phyloP scores from a whole-genome alignment of 2,329 filamentous ascomycete genomes.

The Tolypocladium amazonense region DNA sequence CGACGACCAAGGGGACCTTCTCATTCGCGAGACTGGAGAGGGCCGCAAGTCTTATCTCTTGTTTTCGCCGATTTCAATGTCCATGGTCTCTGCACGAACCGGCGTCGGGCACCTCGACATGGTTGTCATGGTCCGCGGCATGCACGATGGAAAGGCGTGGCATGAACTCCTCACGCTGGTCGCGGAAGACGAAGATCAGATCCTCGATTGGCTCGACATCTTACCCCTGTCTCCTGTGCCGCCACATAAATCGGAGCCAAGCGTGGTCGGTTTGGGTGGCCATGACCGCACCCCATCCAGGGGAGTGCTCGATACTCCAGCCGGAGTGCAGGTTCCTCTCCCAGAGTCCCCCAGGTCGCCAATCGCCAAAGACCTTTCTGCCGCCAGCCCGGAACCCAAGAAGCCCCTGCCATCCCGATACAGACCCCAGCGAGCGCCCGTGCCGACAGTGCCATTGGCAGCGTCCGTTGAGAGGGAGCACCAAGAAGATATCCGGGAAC shows the following conservation, averaged over 20 bases:
- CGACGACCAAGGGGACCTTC: conserved; percentile 66
- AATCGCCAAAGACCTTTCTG: conserved; percentile 6
- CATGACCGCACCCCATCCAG: conserved; percentile 8
- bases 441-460: neutral
- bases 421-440: conserved; percentile 9
- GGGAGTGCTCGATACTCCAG: conserved; percentile 16
- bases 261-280: conserved; percentile 15
- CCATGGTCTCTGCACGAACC: conserved; percentile 66
- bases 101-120: conserved; percentile 63
- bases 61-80: conserved; percentile 74
- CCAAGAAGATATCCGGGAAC: conserved; percentile 5
- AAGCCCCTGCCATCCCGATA: conserved; percentile 14
- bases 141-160: conserved; percentile 58
- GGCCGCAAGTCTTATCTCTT: conserved; percentile 68
- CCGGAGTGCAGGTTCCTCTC: conserved; percentile 17
- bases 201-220: conserved; percentile 79
- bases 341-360: conserved; percentile 12
- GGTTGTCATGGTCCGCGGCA: conserved; percentile 77
- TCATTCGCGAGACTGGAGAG: conserved; percentile 82
- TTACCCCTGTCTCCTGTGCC: conserved; percentile 45
- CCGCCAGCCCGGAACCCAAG: conserved; percentile 11
- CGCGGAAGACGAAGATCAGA: conserved; percentile 66
- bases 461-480: neutral
- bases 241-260: conserved; percentile 26
- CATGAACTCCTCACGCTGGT: conserved; percentile 72